phyloP scores from a whole-genome alignment of 2,329 filamentous ascomycete species.

The Beauveria sp. region DNA sequence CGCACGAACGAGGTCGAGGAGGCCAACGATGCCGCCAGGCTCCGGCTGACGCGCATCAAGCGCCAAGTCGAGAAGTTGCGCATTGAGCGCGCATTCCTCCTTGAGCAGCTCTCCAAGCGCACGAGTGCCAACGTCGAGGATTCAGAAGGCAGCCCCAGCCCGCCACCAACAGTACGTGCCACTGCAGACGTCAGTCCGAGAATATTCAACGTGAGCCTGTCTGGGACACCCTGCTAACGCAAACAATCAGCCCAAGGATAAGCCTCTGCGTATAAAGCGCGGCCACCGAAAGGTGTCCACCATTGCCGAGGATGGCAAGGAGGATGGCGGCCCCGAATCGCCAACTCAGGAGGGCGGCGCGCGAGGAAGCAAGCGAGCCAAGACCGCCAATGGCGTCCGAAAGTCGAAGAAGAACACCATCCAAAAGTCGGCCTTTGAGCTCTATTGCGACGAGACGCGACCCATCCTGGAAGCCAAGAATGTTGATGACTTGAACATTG shows the following conservation, averaged over 20 bases:
- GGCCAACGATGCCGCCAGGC: conserved; percentile 75
- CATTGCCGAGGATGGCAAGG: conserved; percentile 33
- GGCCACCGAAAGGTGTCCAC: conserved; percentile 57
- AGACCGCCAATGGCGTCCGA: conserved; percentile 34
- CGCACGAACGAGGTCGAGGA: conserved; percentile 88
- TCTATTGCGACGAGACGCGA: conserved; percentile 46
- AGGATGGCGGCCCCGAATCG: conserved; percentile 15
- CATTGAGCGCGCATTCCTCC: conserved; percentile 69
- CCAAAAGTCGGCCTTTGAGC: conserved; percentile 39
- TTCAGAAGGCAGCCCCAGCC: conserved; percentile 70
- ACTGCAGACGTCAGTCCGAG: neutral
- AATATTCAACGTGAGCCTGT: neutral
- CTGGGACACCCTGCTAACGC: conserved; percentile 11
- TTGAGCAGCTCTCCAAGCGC: conserved; percentile 65
- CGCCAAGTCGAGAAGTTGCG: conserved; percentile 88
- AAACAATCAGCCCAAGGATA: conserved; percentile 60
- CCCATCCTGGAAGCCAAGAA: conserved; percentile 36
- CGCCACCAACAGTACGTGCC: conserved; percentile 64
- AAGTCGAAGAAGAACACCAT: conserved; percentile 36
- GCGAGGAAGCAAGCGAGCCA: conserved; percentile 17
- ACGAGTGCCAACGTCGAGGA: conserved; percentile 70
- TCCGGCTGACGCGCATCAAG: conserved; percentile 71
- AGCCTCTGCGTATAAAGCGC: conserved; percentile 67
- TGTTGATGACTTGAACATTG: conserved; percentile 36
- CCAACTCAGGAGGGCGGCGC: conserved; percentile 1